Percentiles rank a stretch among this genome's conserved stretches.
These are phyloP conservation scores for Xylaria sp. DNA, from an alignment of 2,329 filamentous ascomycete species.

Conservation along the genomic window DNA sequence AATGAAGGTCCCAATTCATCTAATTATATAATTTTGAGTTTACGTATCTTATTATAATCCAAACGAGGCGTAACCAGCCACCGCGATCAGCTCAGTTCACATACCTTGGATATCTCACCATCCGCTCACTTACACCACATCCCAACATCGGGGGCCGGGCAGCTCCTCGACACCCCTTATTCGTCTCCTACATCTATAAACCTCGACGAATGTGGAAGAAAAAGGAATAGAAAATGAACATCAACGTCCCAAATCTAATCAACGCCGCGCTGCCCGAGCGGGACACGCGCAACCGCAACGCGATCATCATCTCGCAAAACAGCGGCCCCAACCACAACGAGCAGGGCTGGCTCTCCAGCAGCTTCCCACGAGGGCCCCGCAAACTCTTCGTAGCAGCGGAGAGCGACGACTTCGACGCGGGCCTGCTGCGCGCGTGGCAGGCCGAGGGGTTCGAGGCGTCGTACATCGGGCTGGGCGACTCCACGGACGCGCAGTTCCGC, in stretches of 20 bases:
- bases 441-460: constrained; percentile 51
- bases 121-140: too few relatives aligned
- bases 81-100: too few relatives aligned
- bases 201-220: neutral
- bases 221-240: constrained; percentile 31
- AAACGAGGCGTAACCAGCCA: too few relatives aligned
- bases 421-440: constrained; percentile 47
- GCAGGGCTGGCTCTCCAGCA: constrained; percentile 47
- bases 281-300: constrained; percentile 29
- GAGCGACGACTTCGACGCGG: constrained; percentile 48
- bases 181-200: too few relatives aligned
- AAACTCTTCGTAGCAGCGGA: constrained; percentile 52
- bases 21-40: too few relatives aligned
- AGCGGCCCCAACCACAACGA: constrained; percentile 47
- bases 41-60: too few relatives aligned
- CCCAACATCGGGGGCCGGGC: too few relatives aligned
- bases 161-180: too few relatives aligned
- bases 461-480: constrained; percentile 48
- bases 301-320: constrained; percentile 23
- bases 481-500: constrained; percentile 39
- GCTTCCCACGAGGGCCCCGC: constrained; percentile 46
- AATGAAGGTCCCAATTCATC: neutral
- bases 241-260: constrained; percentile 40
- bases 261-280: constrained; percentile 37
- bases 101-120: too few relatives aligned